A percentile compares a stretch with the other conserved stretches of the same genome.
phyloP scores from a whole-genome alignment of 1,284 basidiomycete genomes.

The Ceratobasidium papillatum region DNA sequence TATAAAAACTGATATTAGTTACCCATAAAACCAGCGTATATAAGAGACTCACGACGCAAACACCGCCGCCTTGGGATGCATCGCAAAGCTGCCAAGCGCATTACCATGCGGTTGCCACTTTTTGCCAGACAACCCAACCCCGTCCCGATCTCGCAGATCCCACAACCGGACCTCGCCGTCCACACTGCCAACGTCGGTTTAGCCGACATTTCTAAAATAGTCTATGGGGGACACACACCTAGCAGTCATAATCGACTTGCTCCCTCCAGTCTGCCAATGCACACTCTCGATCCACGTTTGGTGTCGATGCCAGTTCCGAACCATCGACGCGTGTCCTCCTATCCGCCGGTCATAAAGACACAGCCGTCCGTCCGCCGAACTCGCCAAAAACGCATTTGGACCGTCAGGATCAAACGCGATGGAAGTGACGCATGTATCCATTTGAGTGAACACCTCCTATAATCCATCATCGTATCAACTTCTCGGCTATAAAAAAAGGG shows the following conservation, averaged over 20 bases:
- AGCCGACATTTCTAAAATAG: slow-evolving; percentile 15
- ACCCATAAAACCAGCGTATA: slow-evolving; percentile 13
- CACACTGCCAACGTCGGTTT: slow-evolving; percentile 61
- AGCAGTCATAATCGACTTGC: slow-evolving; percentile 86
- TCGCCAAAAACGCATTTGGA: slow-evolving; percentile 84
- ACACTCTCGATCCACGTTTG: slow-evolving; percentile 92
- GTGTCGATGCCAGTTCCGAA: slow-evolving; percentile 85
- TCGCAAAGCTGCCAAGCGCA: slow-evolving; percentile 86
- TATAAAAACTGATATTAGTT: slow-evolving; percentile 49
- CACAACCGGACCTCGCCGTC: slow-evolving; percentile 93
- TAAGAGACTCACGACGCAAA: slow-evolving; percentile 80
- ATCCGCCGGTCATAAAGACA: slow-evolving; percentile 90
- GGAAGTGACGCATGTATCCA: slow-evolving; percentile 88
- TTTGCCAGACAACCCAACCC: slow-evolving; percentile 58
- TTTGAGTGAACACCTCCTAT: slow-evolving; percentile 88
- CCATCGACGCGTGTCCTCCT: slow-evolving; percentile 84
- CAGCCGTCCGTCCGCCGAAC: slow-evolving; percentile 93
- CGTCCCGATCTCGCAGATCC: slow-evolving; percentile 81
- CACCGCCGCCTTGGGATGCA: slow-evolving; percentile 85
- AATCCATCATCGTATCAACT: slow-evolving; percentile 41
- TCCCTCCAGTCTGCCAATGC: slow-evolving; percentile 79
- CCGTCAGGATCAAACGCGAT: slow-evolving; percentile 83
- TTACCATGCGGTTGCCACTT: slow-evolving; percentile 74
- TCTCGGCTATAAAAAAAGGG: slow-evolving; percentile 19
- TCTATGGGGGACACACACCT: slow-evolving; percentile 63